A percentile compares a stretch with the other conserved stretches of the same genome.
Conservation (phyloP, 2,329 filamentous ascomycete genomes). For the Aspergillus tubingensis region DNA sequence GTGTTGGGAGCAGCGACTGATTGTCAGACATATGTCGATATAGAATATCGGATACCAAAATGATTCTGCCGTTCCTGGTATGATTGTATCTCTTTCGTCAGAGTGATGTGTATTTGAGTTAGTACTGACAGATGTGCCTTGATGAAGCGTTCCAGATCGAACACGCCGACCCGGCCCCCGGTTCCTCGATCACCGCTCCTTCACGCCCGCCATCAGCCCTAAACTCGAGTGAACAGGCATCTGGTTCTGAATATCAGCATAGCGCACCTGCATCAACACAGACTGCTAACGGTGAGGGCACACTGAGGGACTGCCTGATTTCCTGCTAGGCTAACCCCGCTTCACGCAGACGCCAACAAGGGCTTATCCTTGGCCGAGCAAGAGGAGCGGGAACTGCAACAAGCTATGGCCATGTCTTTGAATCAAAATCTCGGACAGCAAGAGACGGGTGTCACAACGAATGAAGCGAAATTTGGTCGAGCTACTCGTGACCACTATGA, state of each 20-base stretch:
- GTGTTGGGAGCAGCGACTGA: conserved; percentile 8
- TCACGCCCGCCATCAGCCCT: conserved; percentile 51
- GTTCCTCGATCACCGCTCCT: conserved; percentile 41
- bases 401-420: conserved; percentile 51
- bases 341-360: conserved; percentile 28
- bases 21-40: conserved; percentile 9
- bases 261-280: conserved; percentile 29
- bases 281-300: conserved; percentile 32
- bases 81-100: conserved; percentile 5
- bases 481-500: conserved; percentile 59
- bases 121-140: conserved; percentile 9
- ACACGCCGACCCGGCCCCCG: conserved; percentile 37
- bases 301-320: neutral
- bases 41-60: conserved; percentile 27
- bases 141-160: conserved; percentile 41
- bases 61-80: conserved; percentile 31
- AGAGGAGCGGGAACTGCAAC: conserved; percentile 48
- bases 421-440: conserved; percentile 49
- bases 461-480: conserved; percentile 53
- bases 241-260: conserved; percentile 24
- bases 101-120: conserved; percentile 1
- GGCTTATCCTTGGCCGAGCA: conserved; percentile 44
- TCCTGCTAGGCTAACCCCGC: conserved; percentile 20
- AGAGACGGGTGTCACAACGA: conserved; percentile 55
- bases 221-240: conserved; percentile 33